Percentiles rank a stretch among this genome's conserved stretches.
phyloP scores from a whole-genome alignment of 169 alveolate genomes.

The Cryptosporidium felis region DNA sequence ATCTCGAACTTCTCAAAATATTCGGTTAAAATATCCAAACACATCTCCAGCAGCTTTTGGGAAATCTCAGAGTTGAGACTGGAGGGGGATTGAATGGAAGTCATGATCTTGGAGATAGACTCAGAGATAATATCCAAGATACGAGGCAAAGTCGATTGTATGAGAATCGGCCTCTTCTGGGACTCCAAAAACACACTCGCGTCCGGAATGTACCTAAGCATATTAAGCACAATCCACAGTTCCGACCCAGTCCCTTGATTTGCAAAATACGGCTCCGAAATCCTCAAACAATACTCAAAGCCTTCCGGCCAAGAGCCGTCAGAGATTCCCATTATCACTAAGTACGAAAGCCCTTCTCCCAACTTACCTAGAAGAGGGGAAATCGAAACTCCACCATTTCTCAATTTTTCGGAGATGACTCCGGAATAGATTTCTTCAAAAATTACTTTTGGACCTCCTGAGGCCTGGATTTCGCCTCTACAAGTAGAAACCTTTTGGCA shows the following conservation, averaged over 20 bases:
- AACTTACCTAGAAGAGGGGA: slow-evolving; percentile 34
- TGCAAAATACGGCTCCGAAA: slow-evolving; percentile 29
- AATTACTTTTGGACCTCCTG: slow-evolving; percentile 33
- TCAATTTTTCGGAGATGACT: not conserved
- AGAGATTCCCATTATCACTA: slow-evolving; percentile 6
- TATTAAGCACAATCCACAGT: slow-evolving; percentile 35
- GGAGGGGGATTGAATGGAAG: not conserved
- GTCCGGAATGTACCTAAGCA: slow-evolving; percentile 54
- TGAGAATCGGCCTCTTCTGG: slow-evolving; percentile 15
- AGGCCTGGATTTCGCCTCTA: not conserved
- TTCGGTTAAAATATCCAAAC: slow-evolving; percentile 29
- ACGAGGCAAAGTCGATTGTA: slow-evolving; percentile 23
- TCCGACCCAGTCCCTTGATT: slow-evolving; percentile 12
- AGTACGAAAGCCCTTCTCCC: slow-evolving; percentile 52
- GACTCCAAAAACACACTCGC: slow-evolving; percentile 1
- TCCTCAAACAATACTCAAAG: slow-evolving; percentile 39
- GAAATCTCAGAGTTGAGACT: not conserved
- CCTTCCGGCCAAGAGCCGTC: slow-evolving; percentile 57
- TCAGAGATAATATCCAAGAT: slow-evolving; percentile 39
- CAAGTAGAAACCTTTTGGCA: slow-evolving; percentile 40
- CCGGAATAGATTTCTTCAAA: slow-evolving; percentile 26
- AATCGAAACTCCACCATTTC: not conserved
- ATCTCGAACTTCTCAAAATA: slow-evolving; percentile 64
- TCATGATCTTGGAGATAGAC: not conserved
- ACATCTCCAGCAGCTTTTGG: slow-evolving; percentile 22